A percentile compares a stretch with the other conserved stretches of the same genome.
Conservation (phyloP, 2,329 filamentous ascomycete genomes). For the Colletotrichum lentis region DNA sequence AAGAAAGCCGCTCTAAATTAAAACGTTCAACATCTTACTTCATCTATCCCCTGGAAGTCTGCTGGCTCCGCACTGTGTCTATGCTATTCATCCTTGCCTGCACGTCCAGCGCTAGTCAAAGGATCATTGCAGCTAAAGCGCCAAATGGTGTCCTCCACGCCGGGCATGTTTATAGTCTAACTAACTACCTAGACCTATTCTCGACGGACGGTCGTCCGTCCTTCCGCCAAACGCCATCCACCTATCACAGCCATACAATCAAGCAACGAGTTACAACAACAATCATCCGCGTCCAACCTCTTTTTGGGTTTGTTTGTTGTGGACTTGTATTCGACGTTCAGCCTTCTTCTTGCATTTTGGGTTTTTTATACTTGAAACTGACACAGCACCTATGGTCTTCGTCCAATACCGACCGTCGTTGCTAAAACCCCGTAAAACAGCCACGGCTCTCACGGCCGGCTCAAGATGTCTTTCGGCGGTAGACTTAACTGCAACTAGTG, state of each 20-base stretch:
- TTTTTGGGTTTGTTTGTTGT: background rate
- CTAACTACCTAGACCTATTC: no score
- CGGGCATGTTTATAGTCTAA: no score
- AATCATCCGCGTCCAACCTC: background rate
- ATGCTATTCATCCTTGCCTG: background rate
- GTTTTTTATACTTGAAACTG: background rate
- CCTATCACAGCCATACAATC: background rate
- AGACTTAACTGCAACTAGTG: no score
- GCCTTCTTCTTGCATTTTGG: background rate
- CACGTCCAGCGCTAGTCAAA: background rate
- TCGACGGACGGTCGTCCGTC: background rate
- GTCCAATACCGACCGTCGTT: background rate
- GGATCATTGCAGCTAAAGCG: background rate
- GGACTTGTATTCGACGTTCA: no score
- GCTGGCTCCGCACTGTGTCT: no score
- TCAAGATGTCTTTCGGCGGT: no score
- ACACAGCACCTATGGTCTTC: background rate
- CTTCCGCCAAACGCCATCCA: background rate
- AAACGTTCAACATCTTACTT: conserved; percentile 1
- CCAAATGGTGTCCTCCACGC: no score
- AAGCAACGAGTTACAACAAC: background rate
- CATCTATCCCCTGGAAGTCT: background rate
- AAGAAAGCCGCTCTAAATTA: conserved; percentile 25
- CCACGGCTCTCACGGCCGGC: no score
- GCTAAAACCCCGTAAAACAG: background rate